Evolutionary conservation across 1,284 basidiomycete genomes (phyloP).

Genomic region (Waitea zeae): DNA sequence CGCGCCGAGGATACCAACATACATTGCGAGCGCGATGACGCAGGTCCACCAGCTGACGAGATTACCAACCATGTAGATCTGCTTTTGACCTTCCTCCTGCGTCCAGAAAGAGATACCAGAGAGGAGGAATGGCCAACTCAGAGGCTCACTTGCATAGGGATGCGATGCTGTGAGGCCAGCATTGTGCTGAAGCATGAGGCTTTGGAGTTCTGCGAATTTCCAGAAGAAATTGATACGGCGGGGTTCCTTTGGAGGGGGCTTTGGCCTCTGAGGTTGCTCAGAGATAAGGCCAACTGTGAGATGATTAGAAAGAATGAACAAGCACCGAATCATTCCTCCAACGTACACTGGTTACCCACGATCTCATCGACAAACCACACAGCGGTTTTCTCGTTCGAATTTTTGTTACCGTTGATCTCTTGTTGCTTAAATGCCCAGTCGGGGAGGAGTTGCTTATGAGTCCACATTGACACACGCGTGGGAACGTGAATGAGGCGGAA

Average conservation of each 20-base stretch:
- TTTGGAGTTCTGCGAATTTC: slow-evolving; percentile 88
- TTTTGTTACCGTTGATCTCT: slow-evolving; percentile 98
- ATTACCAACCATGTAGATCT: slow-evolving; percentile 96
- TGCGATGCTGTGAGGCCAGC: slow-evolving; percentile 89
- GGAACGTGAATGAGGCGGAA: slow-evolving; percentile 81
- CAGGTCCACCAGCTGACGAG: slow-evolving; percentile 91
- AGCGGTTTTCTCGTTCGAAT: slow-evolving; percentile 64
- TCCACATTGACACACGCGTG: slow-evolving; percentile 92
- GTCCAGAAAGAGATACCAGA: slow-evolving; percentile 99
- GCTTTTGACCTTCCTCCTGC: slow-evolving; percentile 63
- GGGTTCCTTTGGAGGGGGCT: slow-evolving; percentile 40
- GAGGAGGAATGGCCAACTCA: slow-evolving; percentile 96
- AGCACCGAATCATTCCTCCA: no score
- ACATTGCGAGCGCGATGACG: slow-evolving; percentile 73
- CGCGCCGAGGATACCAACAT: slow-evolving; percentile 77
- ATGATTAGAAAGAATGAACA: no score
- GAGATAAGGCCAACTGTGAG: slow-evolving; percentile 5
- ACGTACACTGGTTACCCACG: slow-evolving; percentile 51
- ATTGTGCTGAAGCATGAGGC: slow-evolving; percentile 96
- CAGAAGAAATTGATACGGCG: slow-evolving; percentile 83
- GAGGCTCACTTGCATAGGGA: slow-evolving; percentile 86
- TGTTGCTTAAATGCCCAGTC: slow-evolving; percentile 97
- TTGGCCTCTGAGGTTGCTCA: slow-evolving; percentile 39
- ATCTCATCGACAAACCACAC: slow-evolving; percentile 86
- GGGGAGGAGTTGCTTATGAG: slow-evolving; percentile 66